Conservation (phyloP, 148 eudicot species). For the Nyssa sinensis region DNA sequence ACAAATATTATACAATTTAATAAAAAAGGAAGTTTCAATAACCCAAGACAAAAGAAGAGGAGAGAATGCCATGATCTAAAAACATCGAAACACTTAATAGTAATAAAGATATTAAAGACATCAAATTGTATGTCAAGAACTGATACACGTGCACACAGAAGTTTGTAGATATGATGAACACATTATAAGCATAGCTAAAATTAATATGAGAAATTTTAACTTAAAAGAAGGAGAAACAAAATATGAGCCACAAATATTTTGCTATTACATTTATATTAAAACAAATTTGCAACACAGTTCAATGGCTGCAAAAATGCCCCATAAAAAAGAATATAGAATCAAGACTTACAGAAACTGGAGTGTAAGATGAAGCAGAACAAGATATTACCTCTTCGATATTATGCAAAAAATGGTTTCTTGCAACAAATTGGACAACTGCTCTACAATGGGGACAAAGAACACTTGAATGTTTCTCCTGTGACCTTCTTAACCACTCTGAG, state of each 20-base stretch:
- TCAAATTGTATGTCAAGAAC: no score
- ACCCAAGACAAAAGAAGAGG: conserved; percentile 3
- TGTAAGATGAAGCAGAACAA: not conserved
- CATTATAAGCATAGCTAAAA: no score
- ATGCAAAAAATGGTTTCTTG: conserved; percentile 85
- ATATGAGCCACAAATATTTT: no score
- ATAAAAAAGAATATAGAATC: not conserved
- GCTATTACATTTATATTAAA: not conserved
- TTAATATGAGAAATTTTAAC: no score
- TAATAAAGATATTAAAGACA: not conserved
- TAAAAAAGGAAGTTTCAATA: not conserved
- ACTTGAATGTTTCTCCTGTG: conserved; percentile 61
- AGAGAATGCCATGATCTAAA: conserved; percentile 1
- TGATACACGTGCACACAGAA: no score
- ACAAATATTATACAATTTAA: conserved; percentile 7
- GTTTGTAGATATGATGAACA: no score
- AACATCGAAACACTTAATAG: not conserved
- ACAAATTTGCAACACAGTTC: not conserved
- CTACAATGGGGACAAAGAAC: conserved; percentile 94
- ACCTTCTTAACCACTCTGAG: conserved; percentile 95
- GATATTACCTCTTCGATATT: conserved; percentile 71
- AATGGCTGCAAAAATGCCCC: not conserved
- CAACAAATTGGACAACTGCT: conserved; percentile 85
- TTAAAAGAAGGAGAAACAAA: no score
- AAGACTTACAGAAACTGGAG: not conserved